Conservation (phyloP, 2,329 filamentous ascomycete species). For the Colletotrichum simmondsii region DNA sequence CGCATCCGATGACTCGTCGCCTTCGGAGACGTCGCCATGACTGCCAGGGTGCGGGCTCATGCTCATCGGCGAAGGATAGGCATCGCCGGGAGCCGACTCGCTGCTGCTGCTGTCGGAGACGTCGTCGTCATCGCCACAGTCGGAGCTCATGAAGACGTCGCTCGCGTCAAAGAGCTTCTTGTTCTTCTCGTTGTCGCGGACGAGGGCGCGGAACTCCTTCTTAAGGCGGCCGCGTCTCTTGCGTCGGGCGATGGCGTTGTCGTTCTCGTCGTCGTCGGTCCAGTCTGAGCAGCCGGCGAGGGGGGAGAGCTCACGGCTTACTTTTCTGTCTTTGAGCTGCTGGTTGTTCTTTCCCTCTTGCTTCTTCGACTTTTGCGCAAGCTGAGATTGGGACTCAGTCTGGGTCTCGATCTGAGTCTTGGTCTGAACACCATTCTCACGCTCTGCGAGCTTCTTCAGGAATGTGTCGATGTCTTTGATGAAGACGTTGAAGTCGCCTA, state of each 20-base stretch:
- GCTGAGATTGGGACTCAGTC: neutral
- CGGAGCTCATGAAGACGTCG: neutral
- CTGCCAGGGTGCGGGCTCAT: neutral
- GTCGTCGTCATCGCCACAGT: neutral
- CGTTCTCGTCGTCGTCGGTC: neutral
- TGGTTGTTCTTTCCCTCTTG: neutral
- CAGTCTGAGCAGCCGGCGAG: neutral
- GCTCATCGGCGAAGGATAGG: neutral
- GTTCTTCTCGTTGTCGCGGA: neutral
- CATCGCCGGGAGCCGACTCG: neutral
- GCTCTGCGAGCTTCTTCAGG: neutral
- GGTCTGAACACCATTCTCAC: no score
- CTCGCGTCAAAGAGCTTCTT: neutral
- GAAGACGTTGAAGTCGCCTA: neutral
- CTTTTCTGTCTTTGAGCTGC: neutral
- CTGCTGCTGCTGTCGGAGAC: constrained; percentile 2
- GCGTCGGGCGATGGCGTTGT: neutral
- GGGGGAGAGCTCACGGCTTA: neutral
- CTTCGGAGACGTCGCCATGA: neutral
- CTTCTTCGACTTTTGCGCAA: neutral
- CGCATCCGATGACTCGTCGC: neutral
- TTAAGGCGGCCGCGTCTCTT: neutral
- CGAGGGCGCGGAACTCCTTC: neutral
- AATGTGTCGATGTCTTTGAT: neutral
- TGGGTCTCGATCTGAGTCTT: neutral